Base-by-base conservation (phyloP, 371 early-diverging fungal genomes). In the Capillidium heterosporum region DNA sequence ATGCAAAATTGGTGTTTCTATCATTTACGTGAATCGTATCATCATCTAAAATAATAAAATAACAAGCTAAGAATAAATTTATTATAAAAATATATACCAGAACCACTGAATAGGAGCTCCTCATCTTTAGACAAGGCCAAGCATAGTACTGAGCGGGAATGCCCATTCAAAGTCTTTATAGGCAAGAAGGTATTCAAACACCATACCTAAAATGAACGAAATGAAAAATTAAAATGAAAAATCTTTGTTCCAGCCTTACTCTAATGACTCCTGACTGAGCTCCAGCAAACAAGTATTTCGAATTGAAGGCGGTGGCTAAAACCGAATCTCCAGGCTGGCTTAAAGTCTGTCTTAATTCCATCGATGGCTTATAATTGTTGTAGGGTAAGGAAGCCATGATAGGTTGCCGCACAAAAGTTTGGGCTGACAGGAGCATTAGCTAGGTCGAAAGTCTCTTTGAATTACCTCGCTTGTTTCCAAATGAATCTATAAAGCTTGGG, bases 301-400 rank as follows among this genome's bases (percentile, higher is more conserved):
- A 60, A 21, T 69, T 81, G 1, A 76, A 70, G 3, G 80, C 82
- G 26, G 85, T 64, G 0, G 87, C 75, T 13, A 87, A 66, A 0
- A 84, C 80, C 0, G 87, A 81, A 29, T 74, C 66, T 57, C 76
- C 74, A n/a, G 76, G 70, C 54, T 79, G 78, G 5, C 75, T 72
- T 40, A 82, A 67, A 1, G 78, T 77, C 48, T 82, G 82, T 5
- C 50, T 4, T 24, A 49, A 28, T 31, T 53, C 39, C 35, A 53
- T 31, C 15, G 8, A 32, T 35, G n/a, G 39, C 19, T 44, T 19
- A 19, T 44, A 23, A 19, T 44, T 19, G 23, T 7, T 19, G 23
- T 15, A 44, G 7, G 44, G 44, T 44, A 44, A 19, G 17, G 23
- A 19, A 44, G 17, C 44, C 17, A 15, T 44, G 19, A 44, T 44